These are phyloP conservation scores for Neostapfia colusana DNA, from an alignment of 176 grass and related monocot species.

Conservation along the genomic window DNA sequence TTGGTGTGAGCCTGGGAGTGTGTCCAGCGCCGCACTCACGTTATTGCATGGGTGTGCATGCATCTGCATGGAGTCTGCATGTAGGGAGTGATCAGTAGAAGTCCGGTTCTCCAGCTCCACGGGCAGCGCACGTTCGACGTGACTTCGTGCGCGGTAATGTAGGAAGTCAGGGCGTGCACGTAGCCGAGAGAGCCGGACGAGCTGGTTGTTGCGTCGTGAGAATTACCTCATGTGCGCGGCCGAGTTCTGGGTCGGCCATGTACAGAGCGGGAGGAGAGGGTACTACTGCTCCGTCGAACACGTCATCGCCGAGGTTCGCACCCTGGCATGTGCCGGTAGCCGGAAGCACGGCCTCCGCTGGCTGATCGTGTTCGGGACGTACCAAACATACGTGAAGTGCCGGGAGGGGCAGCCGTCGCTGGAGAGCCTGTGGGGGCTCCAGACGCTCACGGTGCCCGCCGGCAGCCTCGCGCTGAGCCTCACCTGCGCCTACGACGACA, in stretches of 20 bases:
- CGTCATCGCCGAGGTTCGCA: slow-evolving; percentile 63
- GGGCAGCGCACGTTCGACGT: too few relatives aligned
- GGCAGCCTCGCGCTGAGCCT: slow-evolving; percentile 73
- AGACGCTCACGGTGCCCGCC: slow-evolving; percentile 62
- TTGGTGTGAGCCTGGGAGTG: too few relatives aligned
- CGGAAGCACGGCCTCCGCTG: slow-evolving; percentile 35
- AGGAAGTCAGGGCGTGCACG: too few relatives aligned
- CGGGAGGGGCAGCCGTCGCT: slow-evolving; percentile 68
- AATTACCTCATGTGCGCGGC: slow-evolving; percentile 73
- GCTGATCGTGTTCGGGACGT: slow-evolving; percentile 74
- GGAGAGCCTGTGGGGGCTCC: slow-evolving; percentile 76
- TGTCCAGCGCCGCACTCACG: too few relatives aligned
- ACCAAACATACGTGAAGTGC: slow-evolving; percentile 73
- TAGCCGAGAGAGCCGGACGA: too few relatives aligned
- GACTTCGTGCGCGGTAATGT: too few relatives aligned
- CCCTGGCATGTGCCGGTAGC: slow-evolving; percentile 19
- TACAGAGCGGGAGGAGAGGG: slow-evolving; percentile 40
- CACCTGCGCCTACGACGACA: slow-evolving; percentile 63
- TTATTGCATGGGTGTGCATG: too few relatives aligned
- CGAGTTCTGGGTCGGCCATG: slow-evolving; percentile 56
- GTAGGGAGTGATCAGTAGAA: too few relatives aligned
- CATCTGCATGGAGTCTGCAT: too few relatives aligned
- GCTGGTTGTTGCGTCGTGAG: too few relatives aligned
- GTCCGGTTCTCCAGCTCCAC: too few relatives aligned
- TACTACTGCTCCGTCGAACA: slow-evolving; percentile 76